Conservation (phyloP, 1,284 basidiomycete species). For the Cutaneotrichosporon sp. region DNA sequence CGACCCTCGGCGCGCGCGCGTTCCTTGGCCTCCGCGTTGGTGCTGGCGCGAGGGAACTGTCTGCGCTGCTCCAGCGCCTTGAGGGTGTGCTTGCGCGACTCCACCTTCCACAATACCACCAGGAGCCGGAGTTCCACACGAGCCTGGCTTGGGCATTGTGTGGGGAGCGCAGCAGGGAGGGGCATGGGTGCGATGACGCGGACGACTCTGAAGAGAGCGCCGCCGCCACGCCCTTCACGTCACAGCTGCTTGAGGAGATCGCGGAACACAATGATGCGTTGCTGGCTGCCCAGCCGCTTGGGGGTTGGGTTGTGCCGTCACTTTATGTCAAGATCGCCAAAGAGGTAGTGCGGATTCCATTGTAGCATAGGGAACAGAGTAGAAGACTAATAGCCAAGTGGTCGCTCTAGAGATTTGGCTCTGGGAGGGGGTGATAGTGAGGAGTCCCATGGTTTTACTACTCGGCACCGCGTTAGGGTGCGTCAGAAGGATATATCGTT, state of each 20-base stretch:
- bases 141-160: slow-evolving; percentile 43
- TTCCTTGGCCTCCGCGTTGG: slow-evolving; percentile 44
- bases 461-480: too few relatives aligned
- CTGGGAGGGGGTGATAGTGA: too few relatives aligned
- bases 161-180: background rate
- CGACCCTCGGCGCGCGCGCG: slow-evolving; percentile 28
- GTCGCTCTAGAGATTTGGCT: too few relatives aligned
- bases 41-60: slow-evolving; percentile 36
- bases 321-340: slow-evolving; percentile 38
- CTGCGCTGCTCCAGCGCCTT: slow-evolving; percentile 23
- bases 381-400: too few relatives aligned
- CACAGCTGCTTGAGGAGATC: background rate
- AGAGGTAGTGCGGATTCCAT: slow-evolving; percentile 17
- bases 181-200: background rate
- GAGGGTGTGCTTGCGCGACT: slow-evolving; percentile 30
- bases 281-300: slow-evolving; percentile 24
- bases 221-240: background rate
- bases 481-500: too few relatives aligned
- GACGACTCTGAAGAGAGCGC: too few relatives aligned
- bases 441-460: too few relatives aligned
- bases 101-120: slow-evolving; percentile 42
- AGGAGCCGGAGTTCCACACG: slow-evolving; percentile 44
- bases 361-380: too few relatives aligned
- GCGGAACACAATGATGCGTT: slow-evolving; percentile 13
- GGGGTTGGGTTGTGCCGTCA: slow-evolving; percentile 30